Conservation (phyloP, 306 rosid species). For the Rosa lucieae region DNA sequence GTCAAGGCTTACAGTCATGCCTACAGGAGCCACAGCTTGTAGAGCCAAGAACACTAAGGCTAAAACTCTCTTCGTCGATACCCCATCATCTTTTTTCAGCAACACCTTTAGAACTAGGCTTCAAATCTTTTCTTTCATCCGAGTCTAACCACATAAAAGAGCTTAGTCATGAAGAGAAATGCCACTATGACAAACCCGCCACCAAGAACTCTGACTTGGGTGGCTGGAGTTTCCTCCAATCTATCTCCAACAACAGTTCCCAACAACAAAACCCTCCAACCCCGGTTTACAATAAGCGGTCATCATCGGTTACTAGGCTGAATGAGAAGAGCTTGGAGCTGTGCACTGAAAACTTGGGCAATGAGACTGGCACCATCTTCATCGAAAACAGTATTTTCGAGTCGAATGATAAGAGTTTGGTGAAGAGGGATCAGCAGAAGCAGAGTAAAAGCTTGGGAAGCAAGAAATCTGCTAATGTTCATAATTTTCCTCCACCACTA, state of each 20-base stretch:
- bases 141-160: slow-evolving; percentile 36
- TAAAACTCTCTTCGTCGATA: slow-evolving; percentile 47
- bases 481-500: slow-evolving; percentile 84
- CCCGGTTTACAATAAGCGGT: slow-evolving; percentile 45
- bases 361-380: slow-evolving; percentile 76
- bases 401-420: background rate
- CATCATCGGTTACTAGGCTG: slow-evolving; percentile 31
- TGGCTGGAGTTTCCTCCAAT: slow-evolving; percentile 63
- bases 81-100: slow-evolving; percentile 30
- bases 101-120: slow-evolving; percentile 40
- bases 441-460: slow-evolving; percentile 19
- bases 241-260: slow-evolving; percentile 34
- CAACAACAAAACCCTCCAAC: slow-evolving; percentile 43
- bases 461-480: slow-evolving; percentile 35
- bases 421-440: background rate
- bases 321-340: slow-evolving; percentile 62
- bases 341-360: slow-evolving; percentile 88
- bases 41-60: slow-evolving; percentile 60
- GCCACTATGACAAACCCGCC: slow-evolving; percentile 14
- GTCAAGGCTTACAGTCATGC: slow-evolving; percentile 52
- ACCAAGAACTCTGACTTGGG: slow-evolving; percentile 24
- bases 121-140: slow-evolving; percentile 34
- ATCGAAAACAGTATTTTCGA: slow-evolving; percentile 42
- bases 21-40: slow-evolving; percentile 51
- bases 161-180: slow-evolving; percentile 15